phyloP scores from a whole-genome alignment of 164 flowering plant species.

The Vitis labrusca region DNA sequence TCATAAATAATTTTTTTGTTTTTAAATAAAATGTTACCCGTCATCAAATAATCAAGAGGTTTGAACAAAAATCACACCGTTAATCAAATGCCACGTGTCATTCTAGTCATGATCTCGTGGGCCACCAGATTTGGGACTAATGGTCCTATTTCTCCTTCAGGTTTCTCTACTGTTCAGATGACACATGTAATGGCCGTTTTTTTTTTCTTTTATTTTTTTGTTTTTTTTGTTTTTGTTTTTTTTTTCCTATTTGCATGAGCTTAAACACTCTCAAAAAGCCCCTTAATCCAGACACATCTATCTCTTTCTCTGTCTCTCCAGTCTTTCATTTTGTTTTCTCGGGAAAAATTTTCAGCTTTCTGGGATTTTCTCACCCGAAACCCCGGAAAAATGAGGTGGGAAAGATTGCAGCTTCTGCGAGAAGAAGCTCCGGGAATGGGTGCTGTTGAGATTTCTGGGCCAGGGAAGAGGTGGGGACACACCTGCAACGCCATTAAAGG shows the following conservation, averaged over 20 bases:
- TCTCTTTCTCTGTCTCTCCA: background rate
- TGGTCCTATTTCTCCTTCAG: background rate
- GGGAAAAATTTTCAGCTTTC: slow-evolving; percentile 1
- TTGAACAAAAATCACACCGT: too few species aligned
- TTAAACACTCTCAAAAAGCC: slow-evolving; percentile 4
- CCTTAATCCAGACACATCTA: background rate
- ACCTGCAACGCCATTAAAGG: slow-evolving; percentile 88
- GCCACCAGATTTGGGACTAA: too few species aligned
- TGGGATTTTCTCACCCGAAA: background rate
- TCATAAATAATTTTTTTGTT: too few species aligned
- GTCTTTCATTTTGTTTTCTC: background rate
- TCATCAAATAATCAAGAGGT: too few species aligned
- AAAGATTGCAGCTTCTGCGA: slow-evolving; percentile 26
- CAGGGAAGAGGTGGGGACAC: slow-evolving; percentile 97
- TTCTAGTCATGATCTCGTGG: too few species aligned
- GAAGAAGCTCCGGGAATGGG: slow-evolving; percentile 7
- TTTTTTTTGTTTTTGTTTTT: background rate
- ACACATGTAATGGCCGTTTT: background rate
- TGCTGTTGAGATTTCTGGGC: slow-evolving; percentile 40
- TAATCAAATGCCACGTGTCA: too few species aligned
- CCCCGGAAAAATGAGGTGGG: slow-evolving; percentile 57
- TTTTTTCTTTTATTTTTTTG: background rate
- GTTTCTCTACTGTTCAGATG: background rate
- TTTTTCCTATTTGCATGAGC: slow-evolving; percentile 12
- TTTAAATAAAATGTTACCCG: too few species aligned